phyloP scores from a whole-genome alignment of 2,329 filamentous ascomycete genomes.

The Colletotrichum echinochloae region DNA sequence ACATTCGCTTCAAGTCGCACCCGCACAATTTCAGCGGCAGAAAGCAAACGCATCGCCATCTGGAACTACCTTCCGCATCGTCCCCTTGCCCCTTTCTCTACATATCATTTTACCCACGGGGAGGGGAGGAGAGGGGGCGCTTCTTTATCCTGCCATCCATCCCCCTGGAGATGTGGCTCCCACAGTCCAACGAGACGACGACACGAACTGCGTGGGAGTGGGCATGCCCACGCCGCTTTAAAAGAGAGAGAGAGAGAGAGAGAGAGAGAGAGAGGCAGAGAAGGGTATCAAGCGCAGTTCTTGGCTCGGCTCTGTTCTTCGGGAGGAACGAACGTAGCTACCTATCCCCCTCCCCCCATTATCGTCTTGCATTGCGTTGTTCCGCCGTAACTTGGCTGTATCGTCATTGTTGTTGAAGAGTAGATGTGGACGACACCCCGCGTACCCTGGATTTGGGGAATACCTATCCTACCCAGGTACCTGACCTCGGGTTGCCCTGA shows the following conservation, averaged over 20 bases:
- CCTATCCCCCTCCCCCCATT: background rate
- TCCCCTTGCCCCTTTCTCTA: background rate
- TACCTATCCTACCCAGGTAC: background rate
- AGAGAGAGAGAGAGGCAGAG: background rate
- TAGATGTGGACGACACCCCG: background rate
- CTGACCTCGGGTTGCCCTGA: background rate
- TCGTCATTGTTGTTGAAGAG: background rate
- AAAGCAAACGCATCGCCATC: constrained; percentile 12
- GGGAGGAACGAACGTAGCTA: background rate
- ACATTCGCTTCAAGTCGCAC: constrained; percentile 2
- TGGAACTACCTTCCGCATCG: background rate
- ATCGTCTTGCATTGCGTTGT: constrained; percentile 1
- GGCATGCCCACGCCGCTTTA: constrained; percentile 37
- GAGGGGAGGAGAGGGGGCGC: constrained; percentile 8
- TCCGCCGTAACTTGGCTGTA: constrained; percentile 15
- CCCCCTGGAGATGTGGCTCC: constrained; percentile 16
- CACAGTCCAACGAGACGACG: constrained; percentile 37
- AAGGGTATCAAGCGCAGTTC: no score
- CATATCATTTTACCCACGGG: background rate
- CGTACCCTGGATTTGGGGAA: background rate
- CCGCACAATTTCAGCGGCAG: constrained; percentile 9
- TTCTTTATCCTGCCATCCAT: constrained; percentile 23
- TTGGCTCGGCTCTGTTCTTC: background rate
- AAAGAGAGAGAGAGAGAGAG: background rate
- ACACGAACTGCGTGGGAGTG: constrained; percentile 35